phyloP scores from a whole-genome alignment of 495 filamentous ascomycete genomes.

The Aspergillus carlsbadensis region DNA sequence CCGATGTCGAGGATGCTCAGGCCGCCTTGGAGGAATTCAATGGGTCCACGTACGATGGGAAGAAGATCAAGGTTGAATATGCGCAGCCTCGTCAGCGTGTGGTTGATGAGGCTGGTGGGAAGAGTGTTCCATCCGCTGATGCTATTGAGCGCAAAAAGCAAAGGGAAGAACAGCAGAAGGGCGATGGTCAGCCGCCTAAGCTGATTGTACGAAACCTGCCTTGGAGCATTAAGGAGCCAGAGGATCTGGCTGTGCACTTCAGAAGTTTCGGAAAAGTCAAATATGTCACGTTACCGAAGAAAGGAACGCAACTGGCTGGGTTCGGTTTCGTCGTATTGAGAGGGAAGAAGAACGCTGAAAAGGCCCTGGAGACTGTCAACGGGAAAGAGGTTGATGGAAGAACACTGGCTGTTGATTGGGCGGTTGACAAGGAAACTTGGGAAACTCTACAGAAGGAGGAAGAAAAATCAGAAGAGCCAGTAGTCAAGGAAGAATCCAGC shows the following conservation, averaged over 20 bases:
- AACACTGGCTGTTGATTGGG: slow-evolving; percentile 90
- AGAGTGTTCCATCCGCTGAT: slow-evolving; percentile 46
- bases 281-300: slow-evolving; percentile 73
- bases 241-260: slow-evolving; percentile 77
- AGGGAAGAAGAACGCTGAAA: slow-evolving; percentile 88
- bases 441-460: slow-evolving; percentile 55
- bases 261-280: slow-evolving; percentile 87
- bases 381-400: slow-evolving; percentile 87
- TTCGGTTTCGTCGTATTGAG: slow-evolving; percentile 93
- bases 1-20: slow-evolving; percentile 86
- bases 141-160: slow-evolving; percentile 54
- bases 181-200: slow-evolving; percentile 65
- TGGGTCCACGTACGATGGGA: slow-evolving; percentile 68
- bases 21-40: slow-evolving; percentile 76
- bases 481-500: slow-evolving; percentile 23
- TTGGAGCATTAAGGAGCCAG: slow-evolving; percentile 87
- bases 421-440: slow-evolving; percentile 88
- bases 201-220: slow-evolving; percentile 94
- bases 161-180: slow-evolving; percentile 56
- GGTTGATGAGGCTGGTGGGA: slow-evolving; percentile 48
- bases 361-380: slow-evolving; percentile 79
- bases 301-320: slow-evolving; percentile 69
- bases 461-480: slow-evolving; percentile 24
- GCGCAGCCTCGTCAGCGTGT: slow-evolving; percentile 82
- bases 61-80: slow-evolving; percentile 80